Percentiles rank a stretch among this genome's conserved stretches.
These are phyloP conservation scores for Rhodofomes roseus DNA, from an alignment of 1,284 basidiomycete species.

Conservation along the genomic window DNA sequence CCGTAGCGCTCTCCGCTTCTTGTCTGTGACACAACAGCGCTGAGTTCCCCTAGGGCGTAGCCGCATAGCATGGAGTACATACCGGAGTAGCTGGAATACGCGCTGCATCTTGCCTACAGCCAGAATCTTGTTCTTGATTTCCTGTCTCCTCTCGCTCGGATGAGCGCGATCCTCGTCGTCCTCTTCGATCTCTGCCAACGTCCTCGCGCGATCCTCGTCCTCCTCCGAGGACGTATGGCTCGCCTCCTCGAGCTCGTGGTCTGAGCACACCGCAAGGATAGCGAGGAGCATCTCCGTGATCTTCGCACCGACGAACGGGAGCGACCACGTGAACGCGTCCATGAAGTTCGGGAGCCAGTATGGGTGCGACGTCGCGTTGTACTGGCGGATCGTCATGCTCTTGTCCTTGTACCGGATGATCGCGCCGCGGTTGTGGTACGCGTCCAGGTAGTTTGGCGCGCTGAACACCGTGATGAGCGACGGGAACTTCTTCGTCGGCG, in stretches of 20 bases:
- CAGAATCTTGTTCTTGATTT: conserved; percentile 95
- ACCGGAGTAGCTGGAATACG: conserved; percentile 88
- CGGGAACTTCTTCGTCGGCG: conserved; percentile 86
- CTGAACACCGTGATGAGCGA: conserved; percentile 96
- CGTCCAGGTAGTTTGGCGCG: conserved; percentile 96
- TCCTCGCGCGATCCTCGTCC: conserved; percentile 35
- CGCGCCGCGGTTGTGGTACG: conserved; percentile 94
- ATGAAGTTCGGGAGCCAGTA: conserved; percentile 96
- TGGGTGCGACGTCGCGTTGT: conserved; percentile 92
- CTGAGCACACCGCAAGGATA: conserved; percentile 89
- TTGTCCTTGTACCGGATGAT: conserved; percentile 98
- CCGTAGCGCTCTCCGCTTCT: conserved; percentile 91
- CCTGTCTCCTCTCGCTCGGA: conserved; percentile 55
- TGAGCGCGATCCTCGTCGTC: conserved; percentile 25
- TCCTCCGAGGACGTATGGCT: conserved; percentile 39
- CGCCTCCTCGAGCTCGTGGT: conserved; percentile 86
- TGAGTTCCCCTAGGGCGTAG: neutral
- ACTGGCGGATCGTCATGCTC: conserved; percentile 97
- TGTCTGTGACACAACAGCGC: conserved; percentile 50
- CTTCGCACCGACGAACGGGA: conserved; percentile 97
- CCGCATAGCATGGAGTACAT: conserved; percentile 20
- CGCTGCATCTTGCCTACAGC: conserved; percentile 92
- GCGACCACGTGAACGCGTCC: conserved; percentile 98
- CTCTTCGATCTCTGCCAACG: conserved; percentile 6
- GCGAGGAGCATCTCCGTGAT: conserved; percentile 97